These are phyloP conservation scores for Mycena metata DNA, from an alignment of 768 basidiomycete species.

Conservation along the genomic window DNA sequence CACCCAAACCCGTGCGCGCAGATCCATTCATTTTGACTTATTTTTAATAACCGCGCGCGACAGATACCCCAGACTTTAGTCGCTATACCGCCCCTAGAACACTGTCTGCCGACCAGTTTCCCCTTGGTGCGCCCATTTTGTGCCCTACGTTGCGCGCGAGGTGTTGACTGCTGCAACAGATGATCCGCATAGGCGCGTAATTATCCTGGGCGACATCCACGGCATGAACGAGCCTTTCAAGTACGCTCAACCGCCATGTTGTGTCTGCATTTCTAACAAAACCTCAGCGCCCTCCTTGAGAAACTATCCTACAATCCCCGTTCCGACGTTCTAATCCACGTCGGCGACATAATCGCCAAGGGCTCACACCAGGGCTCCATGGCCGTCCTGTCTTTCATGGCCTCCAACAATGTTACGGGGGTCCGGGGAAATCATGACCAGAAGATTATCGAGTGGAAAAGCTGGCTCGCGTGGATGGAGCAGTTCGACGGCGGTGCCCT, in stretches of 20 bases:
- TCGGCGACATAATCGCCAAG: constrained; percentile 88
- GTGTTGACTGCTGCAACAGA: constrained; percentile 51
- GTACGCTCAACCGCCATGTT: constrained; percentile 55
- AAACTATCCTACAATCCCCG: constrained; percentile 70
- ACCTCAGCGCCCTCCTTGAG: constrained; percentile 70
- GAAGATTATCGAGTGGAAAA: constrained; percentile 88
- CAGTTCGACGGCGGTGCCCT: constrained; percentile 56
- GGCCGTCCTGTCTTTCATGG: constrained; percentile 74
- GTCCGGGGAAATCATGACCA: constrained; percentile 98
- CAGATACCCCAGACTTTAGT: constrained; percentile 63
- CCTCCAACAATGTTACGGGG: constrained; percentile 73
- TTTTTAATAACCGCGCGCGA: constrained; percentile 52
- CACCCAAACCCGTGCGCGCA: constrained; percentile 29
- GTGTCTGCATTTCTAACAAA: neutral
- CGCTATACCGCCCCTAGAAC: constrained; percentile 58
- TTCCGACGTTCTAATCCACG: constrained; percentile 81
- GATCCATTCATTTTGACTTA: neutral
- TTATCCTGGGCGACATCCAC: constrained; percentile 92
- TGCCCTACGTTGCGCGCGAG: too few relatives aligned
- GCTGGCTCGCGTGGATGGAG: constrained; percentile 87
- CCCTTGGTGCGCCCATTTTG: constrained; percentile 57
- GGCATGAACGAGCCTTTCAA: constrained; percentile 79
- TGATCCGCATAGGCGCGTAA: constrained; percentile 65
- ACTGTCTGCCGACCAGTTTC: constrained; percentile 64
- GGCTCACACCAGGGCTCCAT: constrained; percentile 72